Evolutionary conservation across 768 basidiomycete genomes (phyloP), one percentile per base, ranked within the genome.

Genomic region (Tremella fuciformis): DNA sequence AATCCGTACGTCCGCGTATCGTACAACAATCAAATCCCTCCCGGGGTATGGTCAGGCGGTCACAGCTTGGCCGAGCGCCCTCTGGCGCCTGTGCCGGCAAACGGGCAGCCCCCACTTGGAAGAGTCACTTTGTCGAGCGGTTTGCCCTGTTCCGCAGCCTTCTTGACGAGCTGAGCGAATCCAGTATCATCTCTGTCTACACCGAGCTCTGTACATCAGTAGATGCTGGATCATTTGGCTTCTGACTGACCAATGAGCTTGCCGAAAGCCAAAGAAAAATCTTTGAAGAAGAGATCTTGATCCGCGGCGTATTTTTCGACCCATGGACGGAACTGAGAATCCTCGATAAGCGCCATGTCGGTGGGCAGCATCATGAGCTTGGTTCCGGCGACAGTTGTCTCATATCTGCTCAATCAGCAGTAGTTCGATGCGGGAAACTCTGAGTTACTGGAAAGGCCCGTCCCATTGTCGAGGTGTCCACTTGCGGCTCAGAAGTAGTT

Each of bases 331-430:
- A 77, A 73, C 46, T 69, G 55, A 9, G 58, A 50, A 47, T 78
- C 76, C 50, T 77, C 66, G 22, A 75, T 68, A 29, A 78, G 58
- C 2, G 76, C 75, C 70, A 76, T 76, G 58, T 78, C 77, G 9
- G 73, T 73, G 7, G 76, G 76, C 8, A 78, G 63, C 77, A 78
- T 78, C 77, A 78, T 78, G 15, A 78, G 62, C 26, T 75, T 70
- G 25, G 71, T 69, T 2, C 76, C 76, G 1, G 74, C 72, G 1
- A 75, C 71, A 15, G 67, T 74, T 8, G 76, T 66, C 52, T 76
- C 77, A 47, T 69, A 78, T 47, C 69, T 71, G 29, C 3, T 9
- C 13, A 15, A 46, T 57, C 53, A 55, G 19, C 8, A 38, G 4
- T 18, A 18, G 22, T 22, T 40, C 13, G 40, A 26, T 11, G 15